A percentile compares a stretch with the other conserved stretches of the same genome.
Conservation (phyloP, 495 filamentous ascomycete species). For the Podospora didyma region DNA sequence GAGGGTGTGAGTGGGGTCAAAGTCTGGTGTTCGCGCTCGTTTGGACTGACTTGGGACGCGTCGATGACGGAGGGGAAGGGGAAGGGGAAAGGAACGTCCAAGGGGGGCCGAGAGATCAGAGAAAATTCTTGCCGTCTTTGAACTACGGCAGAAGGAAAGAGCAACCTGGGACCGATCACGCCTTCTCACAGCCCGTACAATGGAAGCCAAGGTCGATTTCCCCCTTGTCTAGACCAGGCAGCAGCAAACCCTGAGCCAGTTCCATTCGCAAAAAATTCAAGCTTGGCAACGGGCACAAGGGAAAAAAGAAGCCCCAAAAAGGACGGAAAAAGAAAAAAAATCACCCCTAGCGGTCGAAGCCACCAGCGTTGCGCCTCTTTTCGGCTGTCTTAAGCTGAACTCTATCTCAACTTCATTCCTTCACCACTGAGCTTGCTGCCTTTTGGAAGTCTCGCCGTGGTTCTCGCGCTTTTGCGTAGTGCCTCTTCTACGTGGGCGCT, state of each 20-base stretch:
- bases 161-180: background rate
- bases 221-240: background rate
- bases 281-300: background rate
- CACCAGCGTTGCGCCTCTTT: conserved; percentile 11
- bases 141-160: background rate
- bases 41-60: background rate
- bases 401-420: conserved; percentile 16
- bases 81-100: no score
- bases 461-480: background rate
- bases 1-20: background rate
- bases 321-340: conserved; percentile 8
- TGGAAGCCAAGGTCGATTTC: no score
- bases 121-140: background rate
- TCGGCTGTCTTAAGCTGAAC: conserved; percentile 13
- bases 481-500: no score
- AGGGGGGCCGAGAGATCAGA: background rate
- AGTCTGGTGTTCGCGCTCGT: background rate
- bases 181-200: no score
- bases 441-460: background rate
- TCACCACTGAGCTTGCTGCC: background rate
- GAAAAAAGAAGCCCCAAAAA: background rate
- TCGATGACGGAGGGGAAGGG: background rate
- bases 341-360: conserved; percentile 3
- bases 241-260: background rate
- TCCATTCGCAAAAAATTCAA: background rate